Base-by-base conservation (phyloP, 75 land plant species). In the Pinus tabuliformis region DNA sequence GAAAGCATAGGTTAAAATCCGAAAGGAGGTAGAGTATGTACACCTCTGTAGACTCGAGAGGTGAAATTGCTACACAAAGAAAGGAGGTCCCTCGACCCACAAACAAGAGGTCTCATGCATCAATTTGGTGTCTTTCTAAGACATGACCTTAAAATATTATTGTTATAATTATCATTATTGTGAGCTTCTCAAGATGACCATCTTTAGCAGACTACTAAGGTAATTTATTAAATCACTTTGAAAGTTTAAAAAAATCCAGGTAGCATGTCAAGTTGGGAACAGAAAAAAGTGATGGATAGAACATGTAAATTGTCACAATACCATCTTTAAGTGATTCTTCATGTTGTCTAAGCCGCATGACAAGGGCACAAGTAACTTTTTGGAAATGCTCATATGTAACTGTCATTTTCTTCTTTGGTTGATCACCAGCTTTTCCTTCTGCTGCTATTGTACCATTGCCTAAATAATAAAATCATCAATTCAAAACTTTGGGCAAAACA, bases 301-400 rank as follows among this genome's bases (percentile, higher is more conserved):
- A 70, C 20, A 72, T 30, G 45, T 22, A 56, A 62, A 28, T 20
- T 22, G 59, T 60, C 71, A 26, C 24, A 70, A 37, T 89, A 97
- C 99, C 95, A 65, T 95, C 98, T 77, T 88, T 76, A 14, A 86
- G 81, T 62, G 81, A 56, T 52, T 97, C 99, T 82, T 97, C 98
- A 77, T 91, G 95, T 63, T 95, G 98, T 57, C 99, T 87, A 2
- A 97, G 85, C 16, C 93, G 91, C 92, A 92, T 88, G 57, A 97
- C 92, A 58, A 97, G 89, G 20, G 99, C 98, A 66, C 89, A 90
- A 24, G 98, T 94, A 36, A 97, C 91, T 77, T 87, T 94, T 81
- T 95, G 95, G 77, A 97, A 97, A 61, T 92, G 87, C 72, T 97
- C 98, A 70, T 92, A 92, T 13, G 87, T 94, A 62, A 95, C 88